A percentile compares a stretch with the other conserved stretches of the same genome.
These are phyloP conservation scores for Aspergillus sp. DNA, from an alignment of 2,329 filamentous ascomycete species.

Conservation along the genomic window DNA sequence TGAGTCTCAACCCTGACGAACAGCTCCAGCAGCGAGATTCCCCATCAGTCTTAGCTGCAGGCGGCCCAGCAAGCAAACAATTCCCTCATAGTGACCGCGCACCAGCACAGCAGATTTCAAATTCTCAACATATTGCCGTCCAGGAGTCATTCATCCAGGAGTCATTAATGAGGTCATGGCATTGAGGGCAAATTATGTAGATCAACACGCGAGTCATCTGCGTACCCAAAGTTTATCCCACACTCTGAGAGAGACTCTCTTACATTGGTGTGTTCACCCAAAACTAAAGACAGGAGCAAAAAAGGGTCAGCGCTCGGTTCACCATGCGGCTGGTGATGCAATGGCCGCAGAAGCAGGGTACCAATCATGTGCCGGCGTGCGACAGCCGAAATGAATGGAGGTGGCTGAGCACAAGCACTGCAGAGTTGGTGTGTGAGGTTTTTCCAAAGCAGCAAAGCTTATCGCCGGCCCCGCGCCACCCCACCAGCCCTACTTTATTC, in stretches of 20 bases:
- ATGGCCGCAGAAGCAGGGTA: neutral
- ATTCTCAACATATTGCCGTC: too few relatives aligned
- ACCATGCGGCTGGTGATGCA: constrained; percentile 16
- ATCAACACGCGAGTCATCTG: neutral
- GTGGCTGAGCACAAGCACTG: constrained; percentile 13
- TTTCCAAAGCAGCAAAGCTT: constrained; percentile 10
- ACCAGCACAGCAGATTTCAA: neutral
- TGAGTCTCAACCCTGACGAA: neutral
- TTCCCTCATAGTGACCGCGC: constrained; percentile 21
- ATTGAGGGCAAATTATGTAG: neutral
- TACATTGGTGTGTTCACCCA: too few relatives aligned
- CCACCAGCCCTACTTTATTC: too few relatives aligned
- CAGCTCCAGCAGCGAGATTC: constrained; percentile 15
- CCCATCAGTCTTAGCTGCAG: constrained; percentile 19
- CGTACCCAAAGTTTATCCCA: neutral
- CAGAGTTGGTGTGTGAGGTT: neutral
- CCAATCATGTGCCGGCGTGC: constrained; percentile 9
- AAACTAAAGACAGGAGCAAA: neutral
- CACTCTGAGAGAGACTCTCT: neutral
- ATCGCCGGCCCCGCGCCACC: neutral
- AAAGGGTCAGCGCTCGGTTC: constrained; percentile 11
- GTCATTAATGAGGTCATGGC: neutral
- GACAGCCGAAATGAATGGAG: constrained; percentile 7
- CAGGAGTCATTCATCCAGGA: neutral
- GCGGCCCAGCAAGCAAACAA: constrained; percentile 18